Percentiles rank a stretch among this genome's conserved stretches.
phyloP scores from a whole-genome alignment of 768 basidiomycete genomes.

The Lactifluus rugatus region DNA sequence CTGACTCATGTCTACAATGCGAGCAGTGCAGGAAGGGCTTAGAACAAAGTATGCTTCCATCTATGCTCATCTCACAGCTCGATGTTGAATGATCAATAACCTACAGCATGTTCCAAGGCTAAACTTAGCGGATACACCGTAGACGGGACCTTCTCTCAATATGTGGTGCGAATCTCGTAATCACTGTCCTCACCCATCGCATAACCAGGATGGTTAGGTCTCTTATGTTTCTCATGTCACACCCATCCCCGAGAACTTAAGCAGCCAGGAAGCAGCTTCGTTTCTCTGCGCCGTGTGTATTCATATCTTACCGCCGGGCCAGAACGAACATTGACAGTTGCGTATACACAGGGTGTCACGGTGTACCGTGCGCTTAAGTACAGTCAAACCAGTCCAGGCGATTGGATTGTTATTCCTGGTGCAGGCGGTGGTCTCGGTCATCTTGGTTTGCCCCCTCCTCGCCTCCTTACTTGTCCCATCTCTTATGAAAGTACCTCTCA shows the following conservation, averaged over 20 bases:
- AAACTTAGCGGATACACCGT: slow-evolving; percentile 61
- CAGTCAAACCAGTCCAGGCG: slow-evolving; percentile 50
- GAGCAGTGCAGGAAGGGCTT: slow-evolving; percentile 67
- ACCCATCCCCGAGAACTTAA: slow-evolving; percentile 61
- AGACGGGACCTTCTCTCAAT: slow-evolving; percentile 71
- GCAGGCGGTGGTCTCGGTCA: slow-evolving; percentile 81
- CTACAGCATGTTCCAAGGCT: slow-evolving; percentile 47
- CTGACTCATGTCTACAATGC: slow-evolving; percentile 65
- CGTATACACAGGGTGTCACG: slow-evolving; percentile 58
- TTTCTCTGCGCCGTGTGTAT: slow-evolving; percentile 64
- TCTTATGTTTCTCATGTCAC: slow-evolving; percentile 68
- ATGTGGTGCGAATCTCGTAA: slow-evolving; percentile 31
- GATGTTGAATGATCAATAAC: neutral
- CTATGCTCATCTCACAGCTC: neutral
- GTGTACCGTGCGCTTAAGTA: slow-evolving; percentile 82
- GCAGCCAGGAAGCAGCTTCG: slow-evolving; percentile 59
- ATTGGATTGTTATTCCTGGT: slow-evolving; percentile 70
- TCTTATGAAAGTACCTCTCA: slow-evolving; percentile 15
- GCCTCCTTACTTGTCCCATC: neutral
- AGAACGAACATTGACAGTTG: neutral
- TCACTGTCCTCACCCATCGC: slow-evolving; percentile 16
- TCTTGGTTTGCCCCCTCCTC: slow-evolving; percentile 37
- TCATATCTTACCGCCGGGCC: neutral
- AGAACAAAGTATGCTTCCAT: slow-evolving; percentile 54
- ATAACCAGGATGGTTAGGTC: slow-evolving; percentile 29